phyloP scores from a whole-genome alignment of 83 land plant species.

The Diphasiastrum complanatum region DNA sequence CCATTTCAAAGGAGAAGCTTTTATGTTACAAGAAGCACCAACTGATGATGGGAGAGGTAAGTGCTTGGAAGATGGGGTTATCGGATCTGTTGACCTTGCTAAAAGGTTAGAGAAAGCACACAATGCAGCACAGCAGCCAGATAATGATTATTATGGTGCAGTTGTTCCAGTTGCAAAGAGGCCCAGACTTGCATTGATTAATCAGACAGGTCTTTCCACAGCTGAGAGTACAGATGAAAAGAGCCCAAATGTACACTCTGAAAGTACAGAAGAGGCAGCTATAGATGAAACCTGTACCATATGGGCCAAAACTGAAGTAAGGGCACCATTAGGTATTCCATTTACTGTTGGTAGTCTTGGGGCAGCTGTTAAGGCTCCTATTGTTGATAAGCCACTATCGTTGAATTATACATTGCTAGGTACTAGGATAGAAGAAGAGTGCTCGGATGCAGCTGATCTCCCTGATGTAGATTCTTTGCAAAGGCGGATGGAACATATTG shows the following conservation, averaged over 20 bases:
- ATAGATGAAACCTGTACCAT: conserved; percentile 10
- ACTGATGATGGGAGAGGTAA: conserved; percentile 22
- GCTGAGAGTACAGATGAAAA: conserved; percentile 19
- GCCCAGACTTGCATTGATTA: conserved; percentile 7
- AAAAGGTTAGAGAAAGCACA: conserved; percentile 41
- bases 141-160: conserved; percentile 20
- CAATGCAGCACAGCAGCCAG: conserved; percentile 37
- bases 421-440: conserved; percentile 13
- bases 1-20: conserved; percentile 29
- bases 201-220: conserved; percentile 17
- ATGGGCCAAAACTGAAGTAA: conserved; percentile 36
- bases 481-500: conserved; percentile 53
- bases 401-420: conserved; percentile 18
- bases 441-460: conserved; percentile 29
- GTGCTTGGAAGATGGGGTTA: conserved; percentile 35
- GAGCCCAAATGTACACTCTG: conserved; percentile 25
- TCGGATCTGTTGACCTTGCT: conserved; percentile 26
- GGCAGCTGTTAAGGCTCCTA: conserved; percentile 36
- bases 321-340: conserved; percentile 66
- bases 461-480: conserved; percentile 41
- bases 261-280: conserved; percentile 30
- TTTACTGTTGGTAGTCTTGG: conserved; percentile 53
- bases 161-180: conserved; percentile 29
- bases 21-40: conserved; percentile 17
- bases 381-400: conserved; percentile 5